phyloP scores from a whole-genome alignment of 345 rosid species.

The Theobroma cacao region DNA sequence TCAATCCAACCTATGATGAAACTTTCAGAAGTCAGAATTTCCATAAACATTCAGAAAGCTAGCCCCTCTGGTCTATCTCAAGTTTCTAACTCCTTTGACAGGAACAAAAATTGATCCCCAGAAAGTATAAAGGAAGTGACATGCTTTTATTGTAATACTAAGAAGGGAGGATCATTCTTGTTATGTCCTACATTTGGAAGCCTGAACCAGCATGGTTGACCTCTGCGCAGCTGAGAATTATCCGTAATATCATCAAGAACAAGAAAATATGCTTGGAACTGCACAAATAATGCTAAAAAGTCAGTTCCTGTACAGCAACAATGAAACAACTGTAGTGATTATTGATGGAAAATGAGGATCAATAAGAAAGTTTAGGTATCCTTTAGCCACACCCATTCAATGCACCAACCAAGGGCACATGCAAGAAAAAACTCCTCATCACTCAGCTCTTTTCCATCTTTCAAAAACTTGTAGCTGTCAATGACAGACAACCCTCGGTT shows the following conservation, averaged over 20 bases:
- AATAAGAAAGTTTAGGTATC: neutral
- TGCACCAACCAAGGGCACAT: constrained; percentile 84
- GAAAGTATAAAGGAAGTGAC: constrained; percentile 15
- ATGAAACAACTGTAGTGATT: neutral
- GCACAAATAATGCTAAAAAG: constrained; percentile 12
- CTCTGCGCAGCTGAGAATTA: constrained; percentile 72
- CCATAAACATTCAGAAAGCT: neutral
- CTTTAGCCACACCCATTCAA: constrained; percentile 66
- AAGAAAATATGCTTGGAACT: constrained; percentile 80
- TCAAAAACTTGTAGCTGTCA: constrained; percentile 68
- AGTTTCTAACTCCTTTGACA: neutral
- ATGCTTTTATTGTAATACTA: neutral
- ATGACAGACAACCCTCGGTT: constrained; percentile 88
- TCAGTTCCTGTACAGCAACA: neutral
- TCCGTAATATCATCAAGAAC: constrained; percentile 89
- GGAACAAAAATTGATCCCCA: neutral
- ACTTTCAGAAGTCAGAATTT: neutral
- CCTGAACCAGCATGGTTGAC: constrained; percentile 84
- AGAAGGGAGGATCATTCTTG: neutral
- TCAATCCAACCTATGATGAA: constrained; percentile 59
- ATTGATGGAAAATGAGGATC: neutral
- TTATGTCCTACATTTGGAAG: constrained; percentile 47
- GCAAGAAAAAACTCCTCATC: constrained; percentile 67
- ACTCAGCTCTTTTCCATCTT: constrained; percentile 55
- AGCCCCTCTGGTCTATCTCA: neutral